Evolutionary conservation across 441 rosid genomes (phyloP).

Genomic region (Breynia disticha): DNA sequence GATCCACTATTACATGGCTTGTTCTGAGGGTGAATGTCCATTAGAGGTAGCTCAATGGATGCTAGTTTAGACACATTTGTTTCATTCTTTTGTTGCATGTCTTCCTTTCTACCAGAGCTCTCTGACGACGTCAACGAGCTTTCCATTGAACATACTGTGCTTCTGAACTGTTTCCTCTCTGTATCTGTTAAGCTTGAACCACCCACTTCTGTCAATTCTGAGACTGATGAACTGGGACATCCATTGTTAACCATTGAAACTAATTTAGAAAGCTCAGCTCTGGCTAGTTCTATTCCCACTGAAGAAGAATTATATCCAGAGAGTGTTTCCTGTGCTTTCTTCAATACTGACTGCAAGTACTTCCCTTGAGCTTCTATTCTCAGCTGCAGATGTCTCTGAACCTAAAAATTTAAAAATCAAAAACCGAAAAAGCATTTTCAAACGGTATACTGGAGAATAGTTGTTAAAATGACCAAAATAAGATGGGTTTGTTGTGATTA

Average conservation of each 20-base stretch:
- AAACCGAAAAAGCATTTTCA: constrained; percentile 9
- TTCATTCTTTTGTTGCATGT: constrained; percentile 18
- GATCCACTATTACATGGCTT: constrained; percentile 12
- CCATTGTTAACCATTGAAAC: constrained; percentile 58
- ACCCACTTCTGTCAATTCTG: constrained; percentile 65
- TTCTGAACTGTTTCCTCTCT: constrained; percentile 28
- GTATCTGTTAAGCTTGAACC: constrained; percentile 25
- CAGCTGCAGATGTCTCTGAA: constrained; percentile 88
- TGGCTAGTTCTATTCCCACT: constrained; percentile 55
- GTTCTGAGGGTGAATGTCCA: constrained; percentile 39
- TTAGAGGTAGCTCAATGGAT: constrained; percentile 47
- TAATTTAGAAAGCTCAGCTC: constrained; percentile 61
- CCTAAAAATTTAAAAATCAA: constrained; percentile 38
- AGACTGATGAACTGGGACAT: constrained; percentile 47
- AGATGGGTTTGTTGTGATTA: background rate
- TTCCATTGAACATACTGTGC: constrained; percentile 53
- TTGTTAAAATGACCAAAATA: background rate
- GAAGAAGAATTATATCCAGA: constrained; percentile 55
- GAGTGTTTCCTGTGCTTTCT: constrained; percentile 86
- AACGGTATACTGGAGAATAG: background rate
- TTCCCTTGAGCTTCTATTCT: constrained; percentile 97
- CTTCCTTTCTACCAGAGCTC: constrained; percentile 47
- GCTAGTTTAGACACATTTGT: constrained; percentile 13
- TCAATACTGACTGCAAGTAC: constrained; percentile 73
- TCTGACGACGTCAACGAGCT: constrained; percentile 90